Base-by-base conservation (phyloP, 345 rosid genomes). In the Litchi chinensis region DNA sequence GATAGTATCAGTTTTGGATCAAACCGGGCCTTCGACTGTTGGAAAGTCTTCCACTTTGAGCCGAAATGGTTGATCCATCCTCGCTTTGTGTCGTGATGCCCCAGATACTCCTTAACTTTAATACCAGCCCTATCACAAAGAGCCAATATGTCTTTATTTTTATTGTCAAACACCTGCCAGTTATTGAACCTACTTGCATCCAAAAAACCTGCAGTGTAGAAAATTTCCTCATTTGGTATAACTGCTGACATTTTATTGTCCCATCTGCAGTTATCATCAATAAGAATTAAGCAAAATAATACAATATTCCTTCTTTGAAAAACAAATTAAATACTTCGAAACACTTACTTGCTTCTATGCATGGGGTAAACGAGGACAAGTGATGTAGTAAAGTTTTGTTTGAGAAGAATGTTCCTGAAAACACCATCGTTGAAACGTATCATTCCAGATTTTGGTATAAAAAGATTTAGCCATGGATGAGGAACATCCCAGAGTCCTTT, bases 391-490 rank as follows among this genome's bases (percentile, higher is more conserved):
- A 83, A 74, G 70, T 87, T 87, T 22, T 82, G 75, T 28, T 79
- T 83, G 37, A 87, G 83, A 18, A 87, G 77, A 82, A 87, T 80
- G 71, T 80, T 81, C 21, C 18, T 65, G 74, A 87, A 81, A 80
- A 85, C 88, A 5, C 84, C 90, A 2, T 73, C 63, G 48, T 85
- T 39, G 78, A 87, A 81, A 39, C 80, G 79, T 5, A 28, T 0
- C 10, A 85, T 85, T 1, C 81, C 68, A 71, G 90, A 87, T 77
- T 70, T 79, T 7, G 90, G 88, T 8, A 87, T n/a, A 44, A 87
- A 87, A 10, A 87, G 76, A 41, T 87, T 87, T 4, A 87, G 78
- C 90, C 90, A 87, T 71, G 90, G 90, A 78, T 87, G 90, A 64
- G 88, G 82, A 68, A 87, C 79, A 18, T 85, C 78, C 89, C 87